Conservation (phyloP, 2,329 filamentous ascomycete species). For the Cylindrodendrum hubeiense region DNA sequence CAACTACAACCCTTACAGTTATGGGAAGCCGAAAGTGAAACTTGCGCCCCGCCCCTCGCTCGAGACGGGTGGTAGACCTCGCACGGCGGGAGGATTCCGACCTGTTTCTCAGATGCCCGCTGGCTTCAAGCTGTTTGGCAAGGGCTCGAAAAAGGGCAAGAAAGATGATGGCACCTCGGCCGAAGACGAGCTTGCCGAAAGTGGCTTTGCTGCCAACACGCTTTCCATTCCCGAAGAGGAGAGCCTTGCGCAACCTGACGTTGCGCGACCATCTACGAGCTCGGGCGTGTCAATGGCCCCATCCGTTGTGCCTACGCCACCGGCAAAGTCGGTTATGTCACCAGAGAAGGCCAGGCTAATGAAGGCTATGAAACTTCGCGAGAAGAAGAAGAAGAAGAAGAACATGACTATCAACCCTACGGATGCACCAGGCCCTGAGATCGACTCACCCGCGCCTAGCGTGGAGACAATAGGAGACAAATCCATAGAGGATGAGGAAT, state of each 20-base stretch:
- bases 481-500: conserved; percentile 41
- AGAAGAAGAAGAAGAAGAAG: conserved; percentile 78
- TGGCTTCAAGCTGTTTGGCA: conserved; percentile 79
- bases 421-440: conserved; percentile 30
- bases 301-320: conserved; percentile 53
- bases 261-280: conserved; percentile 57
- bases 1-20: conserved; percentile 61
- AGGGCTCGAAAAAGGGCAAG: conserved; percentile 63
- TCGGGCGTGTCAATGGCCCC: conserved; percentile 60
- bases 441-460: conserved; percentile 33
- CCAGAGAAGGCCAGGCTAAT: conserved; percentile 92
- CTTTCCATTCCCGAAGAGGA: conserved; percentile 51
- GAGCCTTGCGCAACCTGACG: conserved; percentile 38
- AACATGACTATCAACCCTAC: conserved; percentile 45
- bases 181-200: conserved; percentile 53
- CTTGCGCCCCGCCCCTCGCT: conserved; percentile 86
- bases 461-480: conserved; percentile 41
- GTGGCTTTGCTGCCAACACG: conserved; percentile 50
- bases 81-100: conserved; percentile 72
- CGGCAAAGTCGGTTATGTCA: conserved; percentile 70
- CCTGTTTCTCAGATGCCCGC: conserved; percentile 85
- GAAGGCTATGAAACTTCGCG: conserved; percentile 92
- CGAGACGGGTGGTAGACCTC: conserved; percentile 71
- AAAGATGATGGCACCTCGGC: conserved; percentile 46
- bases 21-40: conserved; percentile 85